phyloP scores from a whole-genome alignment of 1,284 basidiomycete genomes.

The Exsudoporus floridanus region DNA sequence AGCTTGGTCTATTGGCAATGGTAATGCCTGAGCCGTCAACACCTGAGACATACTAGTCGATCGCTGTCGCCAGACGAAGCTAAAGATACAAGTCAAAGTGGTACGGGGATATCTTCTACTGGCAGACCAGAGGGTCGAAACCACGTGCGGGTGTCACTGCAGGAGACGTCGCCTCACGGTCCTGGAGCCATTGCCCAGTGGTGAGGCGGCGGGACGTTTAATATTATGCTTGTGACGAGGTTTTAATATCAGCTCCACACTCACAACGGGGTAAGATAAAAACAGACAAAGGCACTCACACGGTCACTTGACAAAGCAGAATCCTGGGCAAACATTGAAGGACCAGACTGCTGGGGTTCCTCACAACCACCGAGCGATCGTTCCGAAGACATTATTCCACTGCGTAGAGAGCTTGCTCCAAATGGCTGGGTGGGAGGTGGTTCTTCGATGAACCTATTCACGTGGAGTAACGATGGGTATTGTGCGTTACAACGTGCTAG shows the following conservation, averaged over 20 bases:
- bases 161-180: constrained; percentile 16
- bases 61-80: neutral
- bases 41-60: neutral
- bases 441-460: neutral
- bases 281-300: constrained; percentile 14
- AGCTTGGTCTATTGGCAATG: neutral
- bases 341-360: neutral
- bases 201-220: constrained; percentile 17
- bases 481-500: constrained; percentile 14
- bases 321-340: constrained; percentile 24
- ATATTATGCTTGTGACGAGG: constrained; percentile 13
- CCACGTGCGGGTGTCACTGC: constrained; percentile 2
- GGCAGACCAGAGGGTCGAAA: neutral
- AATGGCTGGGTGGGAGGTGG: constrained; percentile 44
- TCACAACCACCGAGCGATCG: neutral
- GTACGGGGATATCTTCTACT: neutral
- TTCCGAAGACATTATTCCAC: neutral
- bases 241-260: constrained; percentile 3
- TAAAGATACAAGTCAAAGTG: neutral
- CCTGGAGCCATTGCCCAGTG: neutral
- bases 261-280: neutral
- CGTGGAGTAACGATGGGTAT: constrained; percentile 1
- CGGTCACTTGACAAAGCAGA: neutral
- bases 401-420: constrained; percentile 37
- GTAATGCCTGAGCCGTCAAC: neutral